Evolutionary conservation across 2,329 filamentous ascomycete species (phyloP), one percentile per base, ranked within the genome.

Genomic region (Colletotrichum musae): DNA sequence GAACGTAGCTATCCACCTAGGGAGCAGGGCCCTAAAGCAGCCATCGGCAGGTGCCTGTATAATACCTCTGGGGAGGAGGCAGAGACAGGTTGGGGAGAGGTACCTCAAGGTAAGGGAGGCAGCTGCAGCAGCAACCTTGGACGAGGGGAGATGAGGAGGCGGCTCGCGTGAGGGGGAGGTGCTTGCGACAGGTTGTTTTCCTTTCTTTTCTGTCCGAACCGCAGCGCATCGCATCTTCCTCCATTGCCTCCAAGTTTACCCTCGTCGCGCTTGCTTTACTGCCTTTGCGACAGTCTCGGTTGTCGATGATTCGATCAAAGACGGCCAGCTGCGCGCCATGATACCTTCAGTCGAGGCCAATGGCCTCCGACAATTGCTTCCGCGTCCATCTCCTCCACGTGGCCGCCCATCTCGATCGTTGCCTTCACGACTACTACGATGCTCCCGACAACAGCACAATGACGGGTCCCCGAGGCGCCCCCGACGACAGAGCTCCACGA

Each of bases 321-420:
- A 32, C 24, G 9, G n/a, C 21, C 15, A 41, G 3, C 10, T 32
- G 39, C 15, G 41, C 57, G 56, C 26, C 41, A 71, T 71, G 70
- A 71, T 67, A 64, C 10, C 66, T 52, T 66, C 67, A 45, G 72
- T 72, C 16, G 71, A 76, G 70, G 71, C 72, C 68, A 64, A 73
- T 58, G 73, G 75, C 60, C 63, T 71, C 68, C 74, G 73, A 41
- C 68, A 61, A 48, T 47, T 72, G 43, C 64, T 77, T n/a, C 70
- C 72, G 58, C 72, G 65, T 54, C 67, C 39, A 7, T 62, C 74
- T 6, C 73, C 53, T 52, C 56, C 75, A 6, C 74, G 66, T 63
- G 73, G 77, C 64, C 76, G 73, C 1, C 61, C 73, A 26, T 76
- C 76, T 47, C 73, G 75, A 39, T 69, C 77, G 47, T 36, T 76